A percentile compares a stretch with the other conserved stretches of the same genome.
These are phyloP conservation scores for Colletotrichum sp. DNA, from an alignment of 2,329 filamentous ascomycete species.

Conservation along the genomic window DNA sequence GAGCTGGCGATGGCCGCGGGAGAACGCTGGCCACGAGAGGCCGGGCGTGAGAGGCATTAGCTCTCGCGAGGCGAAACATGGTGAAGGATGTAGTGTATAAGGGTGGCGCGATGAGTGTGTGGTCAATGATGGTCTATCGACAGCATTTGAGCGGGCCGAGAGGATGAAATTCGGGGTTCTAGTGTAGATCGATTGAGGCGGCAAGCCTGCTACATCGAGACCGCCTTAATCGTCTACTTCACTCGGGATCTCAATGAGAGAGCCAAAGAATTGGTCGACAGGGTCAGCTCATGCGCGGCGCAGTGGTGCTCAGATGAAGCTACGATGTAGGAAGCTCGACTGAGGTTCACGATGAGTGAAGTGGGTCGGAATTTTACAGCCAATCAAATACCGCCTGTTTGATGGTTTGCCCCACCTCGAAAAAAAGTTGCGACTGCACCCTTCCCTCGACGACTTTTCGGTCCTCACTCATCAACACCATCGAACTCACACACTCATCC, in stretches of 20 bases:
- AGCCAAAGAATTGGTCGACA: background rate
- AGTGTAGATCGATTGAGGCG: background rate
- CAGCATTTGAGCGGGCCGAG: background rate
- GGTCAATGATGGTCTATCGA: background rate
- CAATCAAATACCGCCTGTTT: background rate
- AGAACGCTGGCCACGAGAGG: background rate
- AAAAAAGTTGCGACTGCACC: constrained; percentile 14
- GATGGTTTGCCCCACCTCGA: constrained; percentile 4
- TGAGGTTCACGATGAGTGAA: background rate
- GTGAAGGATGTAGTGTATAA: background rate
- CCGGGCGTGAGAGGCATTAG: background rate
- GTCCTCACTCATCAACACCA: background rate
- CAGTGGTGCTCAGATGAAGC: background rate
- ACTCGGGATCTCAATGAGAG: background rate
- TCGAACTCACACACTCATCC: background rate
- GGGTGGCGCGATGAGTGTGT: background rate
- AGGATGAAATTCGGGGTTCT: background rate
- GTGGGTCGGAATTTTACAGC: constrained; percentile 15
- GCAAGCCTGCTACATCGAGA: background rate
- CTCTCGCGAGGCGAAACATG: constrained; percentile 1
- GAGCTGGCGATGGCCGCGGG: background rate
- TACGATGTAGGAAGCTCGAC: background rate
- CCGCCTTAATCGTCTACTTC: background rate
- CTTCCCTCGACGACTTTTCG: background rate
- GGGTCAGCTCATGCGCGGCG: background rate